These are phyloP conservation scores for Podospora didyma DNA, from an alignment of 495 filamentous ascomycete species.

Conservation along the genomic window DNA sequence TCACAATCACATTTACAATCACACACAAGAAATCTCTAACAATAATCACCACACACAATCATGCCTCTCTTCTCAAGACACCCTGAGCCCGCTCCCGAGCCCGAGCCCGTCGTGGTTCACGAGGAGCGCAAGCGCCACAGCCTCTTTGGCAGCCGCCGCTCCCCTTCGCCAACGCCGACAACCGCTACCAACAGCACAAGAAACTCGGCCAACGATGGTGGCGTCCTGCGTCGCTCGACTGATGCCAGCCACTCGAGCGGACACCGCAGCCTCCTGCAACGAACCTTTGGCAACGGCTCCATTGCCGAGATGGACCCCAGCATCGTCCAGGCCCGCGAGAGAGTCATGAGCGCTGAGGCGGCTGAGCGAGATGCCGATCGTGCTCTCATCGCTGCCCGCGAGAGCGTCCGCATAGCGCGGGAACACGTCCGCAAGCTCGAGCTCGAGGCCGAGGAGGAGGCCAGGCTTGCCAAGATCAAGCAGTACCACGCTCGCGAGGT, in stretches of 20 bases:
- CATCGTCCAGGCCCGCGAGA: conserved; percentile 54
- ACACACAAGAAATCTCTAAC: too few species aligned
- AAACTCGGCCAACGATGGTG: conserved; percentile 7
- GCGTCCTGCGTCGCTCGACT: conserved; percentile 17
- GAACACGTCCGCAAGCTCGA: conserved; percentile 61
- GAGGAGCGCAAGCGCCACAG: conserved; percentile 34
- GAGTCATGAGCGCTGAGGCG: conserved; percentile 53
- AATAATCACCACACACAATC: too few species aligned
- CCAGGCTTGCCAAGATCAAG: conserved; percentile 58
- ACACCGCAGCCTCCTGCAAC: conserved; percentile 34
- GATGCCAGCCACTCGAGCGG: conserved; percentile 18
- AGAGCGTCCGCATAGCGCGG: conserved; percentile 55
- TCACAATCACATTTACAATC: too few species aligned
- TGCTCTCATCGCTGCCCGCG: conserved; percentile 52
- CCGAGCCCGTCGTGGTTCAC: conserved; percentile 8
- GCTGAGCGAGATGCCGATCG: conserved; percentile 61
- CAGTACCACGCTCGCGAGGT: conserved; percentile 59
- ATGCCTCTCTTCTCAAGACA: conserved; percentile 50
- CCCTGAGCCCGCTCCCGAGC: conserved; percentile 26
- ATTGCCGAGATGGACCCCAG: conserved; percentile 49
- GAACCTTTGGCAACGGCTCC: conserved; percentile 42
- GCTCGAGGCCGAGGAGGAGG: conserved; percentile 60
- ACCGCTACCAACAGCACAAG: conserved; percentile 28
- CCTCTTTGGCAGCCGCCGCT: conserved; percentile 43
- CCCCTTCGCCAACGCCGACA: conserved; percentile 35